Percentiles rank a stretch among this genome's conserved stretches.
phyloP scores from a whole-genome alignment of 2,329 filamentous ascomycete genomes.

The Fusarium avenaceum region DNA sequence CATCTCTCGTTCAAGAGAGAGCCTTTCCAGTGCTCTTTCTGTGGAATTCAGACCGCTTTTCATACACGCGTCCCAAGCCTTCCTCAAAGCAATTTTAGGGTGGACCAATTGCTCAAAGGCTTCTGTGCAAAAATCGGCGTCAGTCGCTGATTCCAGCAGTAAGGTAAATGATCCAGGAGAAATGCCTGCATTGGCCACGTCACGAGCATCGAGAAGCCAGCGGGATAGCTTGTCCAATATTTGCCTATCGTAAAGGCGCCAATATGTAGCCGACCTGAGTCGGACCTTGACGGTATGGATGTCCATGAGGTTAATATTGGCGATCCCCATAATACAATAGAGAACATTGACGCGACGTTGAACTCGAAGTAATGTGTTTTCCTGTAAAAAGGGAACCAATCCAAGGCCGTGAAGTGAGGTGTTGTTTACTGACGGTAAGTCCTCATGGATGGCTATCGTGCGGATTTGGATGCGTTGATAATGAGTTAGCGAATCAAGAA shows the following conservation, averaged over 20 bases:
- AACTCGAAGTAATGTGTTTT: conserved; percentile 25
- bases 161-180: background rate
- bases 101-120: background rate
- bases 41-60: accelerated
- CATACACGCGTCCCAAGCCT: background rate
- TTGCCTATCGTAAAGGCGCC: accelerated
- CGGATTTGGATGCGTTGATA: background rate
- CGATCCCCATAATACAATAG: accelerated
- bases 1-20: too few relatives aligned
- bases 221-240: background rate
- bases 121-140: background rate
- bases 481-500: background rate
- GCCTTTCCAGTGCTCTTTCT: too few relatives aligned
- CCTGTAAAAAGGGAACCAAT: background rate
- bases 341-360: conserved; percentile 22
- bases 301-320: accelerated
- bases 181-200: background rate
- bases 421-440: background rate
- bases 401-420: conserved; percentile 7
- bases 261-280: background rate
- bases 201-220: conserved; percentile 20
- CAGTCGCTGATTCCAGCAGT: background rate
- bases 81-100: background rate
- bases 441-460: background rate
- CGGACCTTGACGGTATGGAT: accelerated